Evolutionary conservation across 1,284 basidiomycete species (phyloP), one percentile per base, ranked within the genome.

Genomic region (Cryptococcus amylolentus): DNA sequence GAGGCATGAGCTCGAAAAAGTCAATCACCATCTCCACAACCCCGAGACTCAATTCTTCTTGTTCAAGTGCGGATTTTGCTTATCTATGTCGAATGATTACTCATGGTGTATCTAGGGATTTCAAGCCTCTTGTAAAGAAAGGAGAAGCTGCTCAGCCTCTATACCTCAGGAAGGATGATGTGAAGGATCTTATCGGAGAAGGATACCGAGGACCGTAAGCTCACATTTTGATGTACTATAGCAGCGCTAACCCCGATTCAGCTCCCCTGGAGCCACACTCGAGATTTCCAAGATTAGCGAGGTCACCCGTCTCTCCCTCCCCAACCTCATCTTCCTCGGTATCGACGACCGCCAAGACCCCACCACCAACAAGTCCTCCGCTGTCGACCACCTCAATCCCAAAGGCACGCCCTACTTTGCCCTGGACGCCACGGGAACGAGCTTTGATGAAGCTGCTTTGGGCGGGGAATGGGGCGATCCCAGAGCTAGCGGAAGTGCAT

Each of bases 351-450:
- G 78, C 80, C 45, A 67, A 58, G 8, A 65, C 61, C 35, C 71
- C 18, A 64, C 62, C 23, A 47, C 51, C 47, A 60, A 78, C 78
- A 40, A 78, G 70, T 64, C 83, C 84, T 48, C 80, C 85, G 37
- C 85, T 84, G 70, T 75, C 35, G 78, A 82, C 41, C 80, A 86
- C 1, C 80, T 82, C 46, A 84, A 85, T 56, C 80, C 92, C 9
- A 73, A 84, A 42, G 90, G 89, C 20, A 84, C 82, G 3, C 85
- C 89, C 0, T 91, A 87, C 71, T 94, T 93, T 73, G 81, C 89
- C 0, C 64, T 94, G 56, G 90, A 93, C 70, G 80, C 89, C 1
- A 81, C 80, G 6, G 49, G 20, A 4, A 82, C 84, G 47, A 70
- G 84, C 14, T 78, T 80, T 3, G 71, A 83, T 18, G 56, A 49